A percentile compares a stretch with the other conserved stretches of the same genome.
Conservation (phyloP, 163 green algal species). For the Scenedesmus sp. region DNA sequence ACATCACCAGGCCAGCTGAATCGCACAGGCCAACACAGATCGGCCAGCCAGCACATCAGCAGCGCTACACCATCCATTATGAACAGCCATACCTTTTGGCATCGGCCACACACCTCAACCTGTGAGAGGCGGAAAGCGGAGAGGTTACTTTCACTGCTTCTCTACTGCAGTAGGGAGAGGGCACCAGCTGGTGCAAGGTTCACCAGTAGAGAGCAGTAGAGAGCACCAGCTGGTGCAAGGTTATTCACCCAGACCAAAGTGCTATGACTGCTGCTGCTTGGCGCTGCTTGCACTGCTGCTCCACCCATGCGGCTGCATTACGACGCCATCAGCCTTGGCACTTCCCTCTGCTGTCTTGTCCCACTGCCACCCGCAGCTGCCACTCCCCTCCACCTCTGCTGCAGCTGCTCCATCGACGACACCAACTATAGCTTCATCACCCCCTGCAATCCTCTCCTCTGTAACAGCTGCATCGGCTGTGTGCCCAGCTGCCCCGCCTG, state of each 20-base stretch:
- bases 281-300: not conserved
- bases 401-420: not conserved
- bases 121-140: no score
- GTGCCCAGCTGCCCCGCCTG: not conserved
- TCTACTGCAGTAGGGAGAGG: no score
- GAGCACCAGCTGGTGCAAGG: no score
- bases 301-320: not conserved
- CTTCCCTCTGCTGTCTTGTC: not conserved
- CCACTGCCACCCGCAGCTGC: not conserved
- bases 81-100: no score
- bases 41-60: not conserved
- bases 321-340: not conserved
- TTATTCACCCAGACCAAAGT: no score
- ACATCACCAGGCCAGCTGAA: no score
- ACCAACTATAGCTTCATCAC: not conserved
- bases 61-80: no score
- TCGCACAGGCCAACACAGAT: no score
- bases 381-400: not conserved
- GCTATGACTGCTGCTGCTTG: not conserved
- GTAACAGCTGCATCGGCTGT: not conserved
- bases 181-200: no score
- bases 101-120: no score
- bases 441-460: not conserved
- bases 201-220: no score
- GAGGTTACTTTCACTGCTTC: no score